Conservation (phyloP, 148 eudicot genomes). For the Silene uniflora region DNA sequence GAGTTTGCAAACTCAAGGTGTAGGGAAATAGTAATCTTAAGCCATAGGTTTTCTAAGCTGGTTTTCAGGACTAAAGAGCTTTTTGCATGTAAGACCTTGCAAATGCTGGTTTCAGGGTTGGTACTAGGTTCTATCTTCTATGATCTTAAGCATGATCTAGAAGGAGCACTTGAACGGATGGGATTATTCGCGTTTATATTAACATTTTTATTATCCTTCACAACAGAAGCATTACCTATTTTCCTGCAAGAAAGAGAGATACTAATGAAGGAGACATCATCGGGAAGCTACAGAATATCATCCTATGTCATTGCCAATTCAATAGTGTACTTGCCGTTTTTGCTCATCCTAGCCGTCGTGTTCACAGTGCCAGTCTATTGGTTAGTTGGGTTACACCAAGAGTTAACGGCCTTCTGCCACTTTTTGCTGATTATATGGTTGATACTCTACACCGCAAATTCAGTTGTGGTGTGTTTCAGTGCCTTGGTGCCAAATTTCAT, state of each 20-base stretch:
- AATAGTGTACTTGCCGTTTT: slow-evolving; percentile 82
- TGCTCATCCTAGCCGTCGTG: slow-evolving; percentile 59
- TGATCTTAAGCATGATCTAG: slow-evolving; percentile 50
- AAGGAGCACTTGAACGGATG: slow-evolving; percentile 75
- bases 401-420: slow-evolving; percentile 57
- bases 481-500: slow-evolving; percentile 92
- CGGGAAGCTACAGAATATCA: slow-evolving; percentile 87
- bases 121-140: slow-evolving; percentile 84
- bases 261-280: slow-evolving; percentile 82
- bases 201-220: slow-evolving; percentile 74
- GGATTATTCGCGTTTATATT: slow-evolving; percentile 91
- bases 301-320: slow-evolving; percentile 89
- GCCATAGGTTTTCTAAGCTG: slow-evolving; percentile 72
- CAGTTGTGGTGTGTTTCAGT: slow-evolving; percentile 90
- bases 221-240: slow-evolving; percentile 87
- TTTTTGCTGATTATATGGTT: slow-evolving; percentile 82
- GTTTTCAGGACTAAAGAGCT: slow-evolving; percentile 82
- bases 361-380: slow-evolving; percentile 80
- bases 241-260: slow-evolving; percentile 94
- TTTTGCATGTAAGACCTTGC: slow-evolving; percentile 67
- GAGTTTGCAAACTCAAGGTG: slow-evolving; percentile 56
- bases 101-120: slow-evolving; percentile 78
- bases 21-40: slow-evolving; percentile 55
- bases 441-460: slow-evolving; percentile 91
- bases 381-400: slow-evolving; percentile 65